Conservation (phyloP, 2,329 filamentous ascomycete genomes). For the Phyllosticta citribraziliensis region DNA sequence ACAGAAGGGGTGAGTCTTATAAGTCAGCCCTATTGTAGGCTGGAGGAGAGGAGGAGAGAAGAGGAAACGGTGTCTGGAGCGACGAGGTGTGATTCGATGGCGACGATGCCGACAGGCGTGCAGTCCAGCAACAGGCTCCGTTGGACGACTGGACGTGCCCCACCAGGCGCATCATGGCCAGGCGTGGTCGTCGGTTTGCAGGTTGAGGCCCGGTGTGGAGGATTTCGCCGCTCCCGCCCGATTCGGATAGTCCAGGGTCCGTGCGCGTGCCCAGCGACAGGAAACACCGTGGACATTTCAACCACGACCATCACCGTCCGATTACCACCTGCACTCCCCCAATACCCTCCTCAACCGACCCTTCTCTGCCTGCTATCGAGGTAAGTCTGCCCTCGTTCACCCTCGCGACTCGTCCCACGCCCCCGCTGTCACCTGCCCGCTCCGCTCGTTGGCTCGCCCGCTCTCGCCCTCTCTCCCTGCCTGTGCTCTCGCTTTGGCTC, state of each 20-base stretch:
- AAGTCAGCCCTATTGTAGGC: not conserved
- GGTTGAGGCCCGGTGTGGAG: not conserved
- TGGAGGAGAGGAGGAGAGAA: not conserved
- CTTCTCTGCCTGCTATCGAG: not conserved
- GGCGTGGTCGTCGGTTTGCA: not conserved
- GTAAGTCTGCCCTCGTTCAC: constrained; percentile 3
- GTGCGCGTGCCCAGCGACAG: constrained; percentile 8
- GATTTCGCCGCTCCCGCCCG: constrained; percentile 8
- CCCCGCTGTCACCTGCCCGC: not conserved
- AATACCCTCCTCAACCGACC: constrained; percentile 8
- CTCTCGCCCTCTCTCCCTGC: not conserved
- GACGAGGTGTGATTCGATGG: not conserved
- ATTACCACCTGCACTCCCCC: constrained; percentile 4
- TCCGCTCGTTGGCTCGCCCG: not conserved
- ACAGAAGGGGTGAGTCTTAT: not conserved
- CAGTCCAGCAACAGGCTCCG: not conserved
- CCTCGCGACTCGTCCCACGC: not conserved
- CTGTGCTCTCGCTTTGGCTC: constrained; percentile 1
- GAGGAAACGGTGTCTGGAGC: not conserved
- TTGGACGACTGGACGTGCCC: not conserved
- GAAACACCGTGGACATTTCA: constrained; percentile 11
- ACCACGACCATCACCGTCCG: constrained; percentile 8
- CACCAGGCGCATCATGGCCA: not conserved
- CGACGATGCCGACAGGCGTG: not conserved
- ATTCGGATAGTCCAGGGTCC: constrained; percentile 7